Conservation (phyloP, 768 basidiomycete species). For the Hysterangium stoloniferum region DNA sequence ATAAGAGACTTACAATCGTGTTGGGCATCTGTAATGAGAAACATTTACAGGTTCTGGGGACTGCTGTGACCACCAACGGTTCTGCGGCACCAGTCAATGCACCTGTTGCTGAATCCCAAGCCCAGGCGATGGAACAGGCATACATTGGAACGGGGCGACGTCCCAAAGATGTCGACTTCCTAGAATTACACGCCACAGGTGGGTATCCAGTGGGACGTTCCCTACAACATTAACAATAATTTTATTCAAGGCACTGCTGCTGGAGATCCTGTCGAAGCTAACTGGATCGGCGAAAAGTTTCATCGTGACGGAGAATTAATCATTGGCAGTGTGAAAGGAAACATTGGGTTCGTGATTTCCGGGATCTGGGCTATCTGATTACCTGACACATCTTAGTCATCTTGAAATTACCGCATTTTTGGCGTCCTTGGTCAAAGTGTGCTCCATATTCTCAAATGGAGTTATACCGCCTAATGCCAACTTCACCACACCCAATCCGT, state of each 20-base stretch:
- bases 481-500: constrained; percentile 26
- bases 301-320: constrained; percentile 25
- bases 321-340: constrained; percentile 39
- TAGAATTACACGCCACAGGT: too few species aligned
- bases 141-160: constrained; percentile 23
- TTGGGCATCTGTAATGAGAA: neutral
- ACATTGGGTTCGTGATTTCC: constrained; percentile 32
- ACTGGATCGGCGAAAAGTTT: constrained; percentile 36
- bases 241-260: constrained; percentile 28
- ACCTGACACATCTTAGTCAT: constrained; percentile 22
- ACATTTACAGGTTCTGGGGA: constrained; percentile 29
- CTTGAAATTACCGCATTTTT: constrained; percentile 36
- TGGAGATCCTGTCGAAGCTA: constrained; percentile 44
- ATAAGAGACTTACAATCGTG: constrained; percentile 1
- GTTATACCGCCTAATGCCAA: constrained; percentile 36
- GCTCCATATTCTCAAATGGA: constrained; percentile 29
- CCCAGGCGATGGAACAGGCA: constrained; percentile 29
- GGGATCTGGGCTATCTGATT: neutral
- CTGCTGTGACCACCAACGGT: constrained; percentile 32
- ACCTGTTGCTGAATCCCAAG: constrained; percentile 31
- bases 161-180: constrained; percentile 32
- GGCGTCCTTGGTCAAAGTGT: constrained; percentile 36
- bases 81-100: constrained; percentile 28
- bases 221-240: neutral
- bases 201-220: too few species aligned